Conservation (phyloP, 371 early-diverging fungal genomes). For the Globomyces sp. region DNA sequence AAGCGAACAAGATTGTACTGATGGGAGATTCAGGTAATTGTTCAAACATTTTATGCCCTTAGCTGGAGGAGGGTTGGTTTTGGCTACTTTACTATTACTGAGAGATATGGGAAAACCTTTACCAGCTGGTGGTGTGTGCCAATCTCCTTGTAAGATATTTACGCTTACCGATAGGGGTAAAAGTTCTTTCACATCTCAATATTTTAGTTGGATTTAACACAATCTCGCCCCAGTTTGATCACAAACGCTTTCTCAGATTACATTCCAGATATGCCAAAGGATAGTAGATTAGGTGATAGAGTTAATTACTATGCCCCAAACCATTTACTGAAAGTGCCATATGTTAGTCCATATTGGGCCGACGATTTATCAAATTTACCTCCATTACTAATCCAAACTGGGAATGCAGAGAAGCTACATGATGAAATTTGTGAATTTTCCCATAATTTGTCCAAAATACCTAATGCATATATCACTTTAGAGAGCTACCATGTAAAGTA, state of each 20-base stretch:
- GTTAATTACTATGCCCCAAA: background rate
- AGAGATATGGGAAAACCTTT: constrained; percentile 13
- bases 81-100: constrained; percentile 26
- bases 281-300: background rate
- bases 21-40: constrained; percentile 46
- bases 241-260: constrained; percentile 55
- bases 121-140: constrained; percentile 16
- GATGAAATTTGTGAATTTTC: constrained; percentile 37
- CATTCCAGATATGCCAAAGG: constrained; percentile 41
- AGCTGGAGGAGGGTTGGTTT: constrained; percentile 46
- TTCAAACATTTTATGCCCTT: constrained; percentile 14
- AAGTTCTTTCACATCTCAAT: constrained; percentile 21
- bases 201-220: constrained; percentile 47
- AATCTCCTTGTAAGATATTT: constrained; percentile 15
- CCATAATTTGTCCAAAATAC: background rate
- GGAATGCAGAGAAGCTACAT: constrained; percentile 46
- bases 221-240: constrained; percentile 58
- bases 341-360: constrained; percentile 17
- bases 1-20: constrained; percentile 33
- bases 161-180: background rate
- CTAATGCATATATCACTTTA: no score
- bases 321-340: constrained; percentile 5
- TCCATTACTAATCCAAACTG: constrained; percentile 49
- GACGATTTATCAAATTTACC: constrained; percentile 31
- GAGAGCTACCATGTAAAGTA: no score